Evolutionary conservation across 257 asterid species (phyloP), one percentile per base, ranked within the genome.

Genomic region (Forsythia viridissima): DNA sequence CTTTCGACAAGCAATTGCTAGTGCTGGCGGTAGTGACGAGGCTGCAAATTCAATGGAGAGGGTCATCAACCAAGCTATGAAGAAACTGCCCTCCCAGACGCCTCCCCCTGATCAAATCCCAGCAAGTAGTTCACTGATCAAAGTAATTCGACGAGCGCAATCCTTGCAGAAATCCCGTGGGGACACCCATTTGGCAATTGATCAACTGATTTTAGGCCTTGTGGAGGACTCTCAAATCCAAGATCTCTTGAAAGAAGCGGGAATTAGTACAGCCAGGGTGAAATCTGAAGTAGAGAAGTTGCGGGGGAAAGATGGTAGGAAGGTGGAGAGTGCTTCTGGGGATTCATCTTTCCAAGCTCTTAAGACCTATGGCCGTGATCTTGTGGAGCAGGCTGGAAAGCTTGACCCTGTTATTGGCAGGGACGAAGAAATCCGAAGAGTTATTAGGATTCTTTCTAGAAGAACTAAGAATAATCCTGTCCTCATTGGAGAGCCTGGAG

Each of bases 371-470:
- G 96, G 96, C 9, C 90, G 91, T 30, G 96, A 91, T 44, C 90
- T 91, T 0, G 96, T 91, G 10, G 96, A 91, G 76, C 92, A 89
- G 61, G 96, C 91, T 0, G 94, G 92, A 9, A 91, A 91, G 77
- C 94, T 91, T 6, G 96, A 91, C 57, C 96, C 94, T 0, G 96
- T 91, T 24, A 91, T 91, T 0, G 92, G 96, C 24, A 78, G 96
- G 46, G 94, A 91, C 1, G 96, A 89, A 42, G 96, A 91, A 48
- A 89, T 91, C 18, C 86, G 92, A 2, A 63, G 92, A 48, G 96
- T 91, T 3, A 86, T 91, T 36, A 77, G 91, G 75, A 91, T 91
- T 39, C 84, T 91, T 34, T 89, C 96, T 0, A 85, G 91, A 59
- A 87, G 92, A 75, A 91, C 94, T 0, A 91, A 91, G 77, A 91